Evolutionary conservation across 2,329 filamentous ascomycete species (phyloP).

Genomic region (Neofusicoccum sp.): DNA sequence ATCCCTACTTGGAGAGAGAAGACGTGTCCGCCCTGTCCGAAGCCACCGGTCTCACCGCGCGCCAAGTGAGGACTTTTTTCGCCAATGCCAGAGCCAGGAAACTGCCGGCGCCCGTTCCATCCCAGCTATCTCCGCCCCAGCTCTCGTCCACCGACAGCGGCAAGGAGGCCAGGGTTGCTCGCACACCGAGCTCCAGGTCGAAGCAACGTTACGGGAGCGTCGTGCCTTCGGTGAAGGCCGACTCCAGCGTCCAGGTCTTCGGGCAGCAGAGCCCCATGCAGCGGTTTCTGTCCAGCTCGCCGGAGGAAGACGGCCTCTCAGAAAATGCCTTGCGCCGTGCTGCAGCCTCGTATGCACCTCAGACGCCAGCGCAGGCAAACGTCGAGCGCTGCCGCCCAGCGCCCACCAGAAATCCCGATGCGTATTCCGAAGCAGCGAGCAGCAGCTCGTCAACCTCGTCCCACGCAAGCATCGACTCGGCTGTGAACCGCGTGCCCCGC

Average conservation of each 20-base stretch:
- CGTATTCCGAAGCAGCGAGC: conserved; percentile 25
- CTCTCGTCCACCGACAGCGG: conserved; percentile 7
- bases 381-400: not conserved
- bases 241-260: not conserved
- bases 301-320: conserved; percentile 29
- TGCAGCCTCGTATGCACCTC: conserved; percentile 14
- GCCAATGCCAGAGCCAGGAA: conserved; percentile 31
- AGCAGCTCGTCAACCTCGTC: conserved; percentile 28
- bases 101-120: not conserved
- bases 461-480: conserved; percentile 27
- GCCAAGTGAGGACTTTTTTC: conserved; percentile 30
- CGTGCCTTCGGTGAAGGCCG: not conserved
- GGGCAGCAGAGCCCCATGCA: conserved; percentile 27
- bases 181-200: not conserved
- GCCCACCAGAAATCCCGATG: conserved; percentile 2
- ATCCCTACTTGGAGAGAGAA: conserved; percentile 29
- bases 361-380: not conserved
- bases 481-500: conserved; percentile 26
- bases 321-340: conserved; percentile 26
- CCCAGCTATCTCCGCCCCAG: conserved; percentile 1
- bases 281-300: conserved; percentile 30
- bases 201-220: not conserved
- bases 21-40: conserved; percentile 25
- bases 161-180: not conserved
- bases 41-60: conserved; percentile 26